Conservation (phyloP, 2,329 filamentous ascomycete species). For the Blumeriella jaapii region DNA sequence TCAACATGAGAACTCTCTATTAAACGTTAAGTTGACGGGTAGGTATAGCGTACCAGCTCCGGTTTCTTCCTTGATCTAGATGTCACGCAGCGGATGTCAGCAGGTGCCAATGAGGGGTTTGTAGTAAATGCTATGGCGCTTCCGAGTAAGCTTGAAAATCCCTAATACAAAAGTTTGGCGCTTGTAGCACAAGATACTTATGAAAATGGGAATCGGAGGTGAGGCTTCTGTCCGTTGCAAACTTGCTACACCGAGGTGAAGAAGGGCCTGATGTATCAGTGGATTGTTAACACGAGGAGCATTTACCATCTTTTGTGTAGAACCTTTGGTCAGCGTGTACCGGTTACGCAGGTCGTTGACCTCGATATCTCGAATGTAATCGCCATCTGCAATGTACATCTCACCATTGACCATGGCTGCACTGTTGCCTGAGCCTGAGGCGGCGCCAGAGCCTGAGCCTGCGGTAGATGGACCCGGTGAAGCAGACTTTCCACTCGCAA, state of each 20-base stretch:
- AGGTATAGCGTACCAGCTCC: conserved; percentile 87
- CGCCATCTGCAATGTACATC: conserved; percentile 90
- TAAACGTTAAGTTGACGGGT: conserved; percentile 28
- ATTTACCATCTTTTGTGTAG: conserved; percentile 99
- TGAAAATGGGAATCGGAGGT: conserved; percentile 5
- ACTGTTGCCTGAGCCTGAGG: conserved; percentile 29
- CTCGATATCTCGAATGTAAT: conserved; percentile 98
- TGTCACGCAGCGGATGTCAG: conserved; percentile 81
- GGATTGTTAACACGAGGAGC: conserved; percentile 51
- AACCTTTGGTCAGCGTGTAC: conserved; percentile 92
- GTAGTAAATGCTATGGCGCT: conserved; percentile 52
- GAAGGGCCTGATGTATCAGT: conserved; percentile 48
- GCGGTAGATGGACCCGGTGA: conserved; percentile 21
- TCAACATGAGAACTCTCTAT: conserved; percentile 40
- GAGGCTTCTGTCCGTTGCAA: conserved; percentile 5
- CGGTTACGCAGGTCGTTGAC: conserved; percentile 96
- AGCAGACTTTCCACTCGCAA: conserved; percentile 18
- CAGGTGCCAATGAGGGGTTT: conserved; percentile 71
- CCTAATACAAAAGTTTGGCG: conserved; percentile 34
- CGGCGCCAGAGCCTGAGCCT: no score
- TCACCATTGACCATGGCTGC: conserved; percentile 59
- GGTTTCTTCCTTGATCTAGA: conserved; percentile 99
- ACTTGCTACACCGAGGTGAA: conserved; percentile 26
- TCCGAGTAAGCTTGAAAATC: conserved; percentile 58
- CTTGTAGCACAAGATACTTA: conserved; percentile 27